Evolutionary conservation across 192 early-diverging fungal species (phyloP), one percentile per base, ranked within the genome.

Genomic region (Glomus cerebriforme): DNA sequence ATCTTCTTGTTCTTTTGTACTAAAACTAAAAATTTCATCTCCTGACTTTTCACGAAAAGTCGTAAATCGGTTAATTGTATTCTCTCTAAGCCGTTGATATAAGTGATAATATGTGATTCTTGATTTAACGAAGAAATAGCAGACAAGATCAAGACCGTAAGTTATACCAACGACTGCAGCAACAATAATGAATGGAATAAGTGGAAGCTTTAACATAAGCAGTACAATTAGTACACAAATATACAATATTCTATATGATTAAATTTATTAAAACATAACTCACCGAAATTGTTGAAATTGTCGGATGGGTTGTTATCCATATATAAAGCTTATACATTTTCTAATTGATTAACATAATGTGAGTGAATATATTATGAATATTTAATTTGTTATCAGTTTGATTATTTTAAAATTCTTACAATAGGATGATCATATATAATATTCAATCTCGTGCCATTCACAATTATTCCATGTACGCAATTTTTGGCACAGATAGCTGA

Each of bases 401-500:
- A 19, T 24, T 82, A 39, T n/a, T 7, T 59, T 73, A 66, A n/a
- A 22, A 47, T 59, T 6, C 43, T 81, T 81, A 86, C 85, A 66
- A 90, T 26, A 45, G 86, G 86, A 29, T 81, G 81, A 59, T 93
- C 91, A 81, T 91, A 95, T 12, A 85, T 81, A 32, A 93, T 85
- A 45, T 81, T 81, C 31, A 94, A 75, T 37, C 85, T 81, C 0
- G 97, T 94, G 4, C 84, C 87, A 32, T 90, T 88, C 49, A 98
- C 83, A 6, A 86, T 80, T 68, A 91, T 79, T 26, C 95, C 95
- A 77, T 99, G 93, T 45, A 96, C 84, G 84, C 98, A 99, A 79
- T 95, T 96, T 39, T 93, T 89, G 7, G 98, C 98, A 72, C 93
- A 92, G 2, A 96, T 94, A 24, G 98, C 96, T 0, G 92, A 85